Conservation (phyloP, 805 yeast species). For the Candida suzukii region DNA sequence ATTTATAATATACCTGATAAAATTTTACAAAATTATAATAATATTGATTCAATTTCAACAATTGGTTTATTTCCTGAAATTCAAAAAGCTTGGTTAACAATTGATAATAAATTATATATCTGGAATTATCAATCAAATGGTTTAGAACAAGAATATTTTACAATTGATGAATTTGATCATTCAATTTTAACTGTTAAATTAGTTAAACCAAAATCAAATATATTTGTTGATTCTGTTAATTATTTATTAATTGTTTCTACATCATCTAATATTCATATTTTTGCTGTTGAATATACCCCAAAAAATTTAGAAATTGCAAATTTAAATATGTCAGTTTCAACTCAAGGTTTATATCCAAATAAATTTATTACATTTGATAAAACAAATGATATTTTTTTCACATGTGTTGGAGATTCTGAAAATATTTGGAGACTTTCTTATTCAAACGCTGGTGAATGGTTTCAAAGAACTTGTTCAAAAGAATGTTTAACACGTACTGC, state of each 20-base stretch:
- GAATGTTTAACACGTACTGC: constrained; percentile 72
- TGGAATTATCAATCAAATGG: constrained; percentile 63
- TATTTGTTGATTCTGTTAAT: constrained; percentile 73
- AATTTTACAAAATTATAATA: constrained; percentile 64
- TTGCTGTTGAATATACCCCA: constrained; percentile 54
- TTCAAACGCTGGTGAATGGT: constrained; percentile 80
- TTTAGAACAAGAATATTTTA: constrained; percentile 53
- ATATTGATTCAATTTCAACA: constrained; percentile 57
- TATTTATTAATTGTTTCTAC: constrained; percentile 74
- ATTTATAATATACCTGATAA: constrained; percentile 74
- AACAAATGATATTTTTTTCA: constrained; percentile 77
- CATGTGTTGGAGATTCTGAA: constrained; percentile 70
- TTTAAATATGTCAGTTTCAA: constrained; percentile 74
- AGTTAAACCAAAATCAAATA: constrained; percentile 74
- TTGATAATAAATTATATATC: constrained; percentile 71
- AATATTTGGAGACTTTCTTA: constrained; percentile 87
- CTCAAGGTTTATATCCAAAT: constrained; percentile 70
- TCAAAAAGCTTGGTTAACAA: constrained; percentile 77
- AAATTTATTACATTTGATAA: constrained; percentile 50
- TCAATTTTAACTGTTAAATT: constrained; percentile 70
- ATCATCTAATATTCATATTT: constrained; percentile 66
- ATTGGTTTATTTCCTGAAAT: constrained; percentile 83
- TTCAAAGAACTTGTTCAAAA: constrained; percentile 74
- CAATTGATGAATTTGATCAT: constrained; percentile 76
- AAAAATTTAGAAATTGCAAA: constrained; percentile 64